Conservation (phyloP, 108 stramenopile genomes). For the Nitzschia palea region DNA sequence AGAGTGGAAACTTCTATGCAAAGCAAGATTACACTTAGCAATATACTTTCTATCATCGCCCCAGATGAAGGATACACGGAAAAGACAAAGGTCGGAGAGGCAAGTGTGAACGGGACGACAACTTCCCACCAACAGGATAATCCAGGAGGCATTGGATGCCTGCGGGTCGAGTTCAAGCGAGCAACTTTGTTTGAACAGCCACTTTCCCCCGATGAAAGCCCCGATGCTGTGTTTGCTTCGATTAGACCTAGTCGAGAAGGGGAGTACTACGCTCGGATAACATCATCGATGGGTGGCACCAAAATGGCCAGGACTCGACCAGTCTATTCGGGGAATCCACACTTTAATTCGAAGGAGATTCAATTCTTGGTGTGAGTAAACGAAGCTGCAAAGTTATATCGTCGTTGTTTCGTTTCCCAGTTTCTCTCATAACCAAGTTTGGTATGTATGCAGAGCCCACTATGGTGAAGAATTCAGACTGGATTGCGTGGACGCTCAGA, state of each 20-base stretch:
- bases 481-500: conserved; percentile 76
- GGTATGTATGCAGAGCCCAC: conserved; percentile 28
- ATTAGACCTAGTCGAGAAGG: conserved; percentile 41
- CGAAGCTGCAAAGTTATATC: background rate
- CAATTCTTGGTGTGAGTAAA: conserved; percentile 43
- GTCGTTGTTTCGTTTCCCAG: background rate
- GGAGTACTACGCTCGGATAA: conserved; percentile 83
- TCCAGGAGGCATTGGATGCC: conserved; percentile 40
- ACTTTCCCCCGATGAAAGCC: conserved; percentile 56
- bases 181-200: conserved; percentile 63
- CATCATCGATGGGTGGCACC: conserved; percentile 5
- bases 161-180: conserved; percentile 52
- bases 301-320: conserved; percentile 21
- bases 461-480: conserved; percentile 79
- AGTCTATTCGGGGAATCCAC: conserved; percentile 62
- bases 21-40: conserved; percentile 48
- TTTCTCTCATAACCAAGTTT: conserved; percentile 14
- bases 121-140: background rate
- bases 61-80: conserved; percentile 37
- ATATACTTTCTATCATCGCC: conserved; percentile 42
- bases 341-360: conserved; percentile 71
- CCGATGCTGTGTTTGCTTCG: conserved; percentile 28
- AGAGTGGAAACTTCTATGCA: conserved; percentile 56
- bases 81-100: background rate
- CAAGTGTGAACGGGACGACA: background rate